Conservation (phyloP, 169 alveolate species). For the Theileria sp. region DNA sequence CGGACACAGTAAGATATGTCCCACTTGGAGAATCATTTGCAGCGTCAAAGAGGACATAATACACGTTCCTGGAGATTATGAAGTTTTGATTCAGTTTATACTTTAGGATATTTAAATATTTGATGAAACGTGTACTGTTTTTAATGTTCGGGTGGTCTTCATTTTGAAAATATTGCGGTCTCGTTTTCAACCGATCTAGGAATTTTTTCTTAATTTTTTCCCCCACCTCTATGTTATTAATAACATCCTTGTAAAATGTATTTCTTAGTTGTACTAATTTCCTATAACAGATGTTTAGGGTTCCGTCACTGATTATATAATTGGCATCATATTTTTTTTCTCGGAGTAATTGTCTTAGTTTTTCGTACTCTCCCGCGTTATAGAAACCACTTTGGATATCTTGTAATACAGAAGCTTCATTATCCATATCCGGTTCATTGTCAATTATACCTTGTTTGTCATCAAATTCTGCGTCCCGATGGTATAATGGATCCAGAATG, state of each 20-base stretch:
- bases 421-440: background rate
- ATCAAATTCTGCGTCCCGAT: background rate
- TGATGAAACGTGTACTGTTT: background rate
- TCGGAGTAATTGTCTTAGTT: background rate
- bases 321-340: background rate
- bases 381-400: background rate
- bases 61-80: background rate
- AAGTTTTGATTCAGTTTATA: background rate
- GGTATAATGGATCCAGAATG: background rate
- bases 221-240: background rate
- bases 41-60: background rate
- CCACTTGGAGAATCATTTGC: background rate
- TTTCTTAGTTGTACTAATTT: background rate
- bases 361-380: background rate
- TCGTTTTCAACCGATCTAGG: background rate
- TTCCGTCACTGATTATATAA: background rate
- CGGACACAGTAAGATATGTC: background rate
- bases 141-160: background rate
- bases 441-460: slow-evolving; percentile 7
- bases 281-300: background rate
- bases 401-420: background rate
- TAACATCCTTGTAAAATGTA: background rate
- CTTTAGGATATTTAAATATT: background rate
- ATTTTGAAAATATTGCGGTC: background rate
- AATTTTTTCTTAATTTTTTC: background rate